Evolutionary conservation across 78 protist genomes (phyloP).

Genomic region (Chrysochromulina tobinii): DNA sequence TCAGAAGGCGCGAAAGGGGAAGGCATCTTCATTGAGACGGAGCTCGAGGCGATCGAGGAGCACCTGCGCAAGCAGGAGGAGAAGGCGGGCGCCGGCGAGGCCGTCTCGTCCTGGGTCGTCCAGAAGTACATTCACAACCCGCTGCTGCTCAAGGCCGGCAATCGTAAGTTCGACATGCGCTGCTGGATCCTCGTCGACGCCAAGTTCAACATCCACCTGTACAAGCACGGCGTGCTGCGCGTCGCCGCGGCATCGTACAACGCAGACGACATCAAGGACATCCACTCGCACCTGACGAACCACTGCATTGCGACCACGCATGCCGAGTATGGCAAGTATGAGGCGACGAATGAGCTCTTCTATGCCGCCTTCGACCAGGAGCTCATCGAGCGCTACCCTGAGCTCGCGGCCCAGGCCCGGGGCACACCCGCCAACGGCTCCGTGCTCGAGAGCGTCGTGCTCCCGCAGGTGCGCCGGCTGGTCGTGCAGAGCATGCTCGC

Average conservation of each 20-base stretch:
- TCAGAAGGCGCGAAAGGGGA: neutral
- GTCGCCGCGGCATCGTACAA: neutral
- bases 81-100: neutral
- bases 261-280: neutral
- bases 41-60: neutral
- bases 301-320: neutral
- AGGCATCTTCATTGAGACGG: neutral
- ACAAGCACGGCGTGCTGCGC: slow-evolving; percentile 21
- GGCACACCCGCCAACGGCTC: neutral
- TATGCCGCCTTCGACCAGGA: neutral
- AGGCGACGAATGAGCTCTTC: slow-evolving; percentile 15
- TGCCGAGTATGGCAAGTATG: neutral
- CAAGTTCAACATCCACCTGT: neutral
- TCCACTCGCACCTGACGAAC: neutral
- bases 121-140: neutral
- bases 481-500: neutral
- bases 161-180: neutral
- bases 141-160: neutral
- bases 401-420: neutral
- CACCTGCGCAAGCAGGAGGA: neutral
- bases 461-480: neutral
- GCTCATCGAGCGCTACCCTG: neutral
- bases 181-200: neutral
- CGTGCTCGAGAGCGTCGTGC: neutral
- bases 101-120: neutral